Percentiles rank a stretch among this genome's conserved stretches.
Conservation (phyloP, 2,329 filamentous ascomycete species). For the Calonectria pseudoturangicola region DNA sequence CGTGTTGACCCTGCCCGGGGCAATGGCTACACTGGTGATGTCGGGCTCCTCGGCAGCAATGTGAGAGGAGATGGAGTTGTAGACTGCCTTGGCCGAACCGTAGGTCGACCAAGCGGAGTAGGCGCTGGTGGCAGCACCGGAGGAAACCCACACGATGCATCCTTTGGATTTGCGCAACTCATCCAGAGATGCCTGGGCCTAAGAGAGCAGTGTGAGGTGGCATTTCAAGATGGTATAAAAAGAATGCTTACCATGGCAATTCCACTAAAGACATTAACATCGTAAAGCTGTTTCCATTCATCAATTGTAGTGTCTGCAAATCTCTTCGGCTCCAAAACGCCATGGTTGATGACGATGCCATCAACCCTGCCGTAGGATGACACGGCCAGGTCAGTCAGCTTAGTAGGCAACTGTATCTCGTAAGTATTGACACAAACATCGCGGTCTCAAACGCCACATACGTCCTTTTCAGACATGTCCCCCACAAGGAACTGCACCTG, state of each 20-base stretch:
- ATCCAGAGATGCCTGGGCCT: constrained; percentile 83
- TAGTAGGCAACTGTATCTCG: constrained; percentile 71
- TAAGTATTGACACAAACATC: constrained; percentile 1
- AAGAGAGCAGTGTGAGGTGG: constrained; percentile 30
- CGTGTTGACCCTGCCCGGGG: constrained; percentile 90
- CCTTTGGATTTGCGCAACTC: constrained; percentile 81
- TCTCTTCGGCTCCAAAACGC: constrained; percentile 84
- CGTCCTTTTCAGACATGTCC: constrained; percentile 73
- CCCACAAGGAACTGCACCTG: constrained; percentile 74
- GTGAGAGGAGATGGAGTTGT: constrained; percentile 86
- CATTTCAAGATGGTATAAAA: background rate
- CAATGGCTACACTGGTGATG: constrained; percentile 82
- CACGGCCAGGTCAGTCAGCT: constrained; percentile 79
- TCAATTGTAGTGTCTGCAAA: constrained; percentile 80
- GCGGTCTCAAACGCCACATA: constrained; percentile 51
- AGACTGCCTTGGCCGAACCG: constrained; percentile 86
- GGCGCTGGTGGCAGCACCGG: constrained; percentile 80
- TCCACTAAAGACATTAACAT: constrained; percentile 91
- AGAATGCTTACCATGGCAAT: constrained; percentile 80
- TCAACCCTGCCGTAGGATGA: constrained; percentile 84
- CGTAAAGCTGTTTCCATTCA: constrained; percentile 85
- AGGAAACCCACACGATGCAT: constrained; percentile 85
- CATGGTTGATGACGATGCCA: constrained; percentile 91
- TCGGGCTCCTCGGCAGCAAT: constrained; percentile 85
- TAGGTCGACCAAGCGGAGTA: constrained; percentile 88